These are phyloP conservation scores for Trapa incisa DNA, from an alignment of 345 rosid genomes.

Conservation along the genomic window DNA sequence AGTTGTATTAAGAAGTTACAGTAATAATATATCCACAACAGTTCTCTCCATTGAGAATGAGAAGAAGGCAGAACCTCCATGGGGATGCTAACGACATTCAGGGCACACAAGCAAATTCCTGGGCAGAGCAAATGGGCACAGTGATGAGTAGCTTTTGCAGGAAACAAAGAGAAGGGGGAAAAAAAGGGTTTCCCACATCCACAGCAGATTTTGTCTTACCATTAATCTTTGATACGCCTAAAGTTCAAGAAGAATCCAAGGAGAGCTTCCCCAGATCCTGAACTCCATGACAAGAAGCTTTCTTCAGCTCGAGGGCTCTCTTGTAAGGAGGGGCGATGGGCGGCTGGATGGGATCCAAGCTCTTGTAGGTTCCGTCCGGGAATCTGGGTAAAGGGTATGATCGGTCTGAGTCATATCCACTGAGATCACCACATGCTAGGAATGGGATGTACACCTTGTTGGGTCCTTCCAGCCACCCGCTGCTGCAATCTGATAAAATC, in stretches of 20 bases:
- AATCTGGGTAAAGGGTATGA: constrained; percentile 79
- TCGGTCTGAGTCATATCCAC: constrained; percentile 84
- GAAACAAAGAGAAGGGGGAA: background rate
- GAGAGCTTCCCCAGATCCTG: constrained; percentile 32
- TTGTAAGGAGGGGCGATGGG: constrained; percentile 89
- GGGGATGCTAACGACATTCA: background rate
- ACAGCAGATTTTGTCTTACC: constrained; percentile 2
- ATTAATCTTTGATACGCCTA: constrained; percentile 7
- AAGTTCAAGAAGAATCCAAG: constrained; percentile 28
- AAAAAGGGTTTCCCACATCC: constrained; percentile 1
- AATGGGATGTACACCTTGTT: constrained; percentile 88
- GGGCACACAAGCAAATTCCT: constrained; percentile 1
- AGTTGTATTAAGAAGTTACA: too few relatives aligned
- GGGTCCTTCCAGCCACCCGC: constrained; percentile 86
- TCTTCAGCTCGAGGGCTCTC: constrained; percentile 84
- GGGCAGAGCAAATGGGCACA: background rate
- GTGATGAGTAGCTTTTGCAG: background rate
- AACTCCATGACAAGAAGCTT: constrained; percentile 56
- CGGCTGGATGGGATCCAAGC: constrained; percentile 83
- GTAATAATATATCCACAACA: too few relatives aligned
- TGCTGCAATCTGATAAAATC: constrained; percentile 59
- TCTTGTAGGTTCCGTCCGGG: constrained; percentile 61
- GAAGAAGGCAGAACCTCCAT: background rate
- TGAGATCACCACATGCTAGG: constrained; percentile 79
- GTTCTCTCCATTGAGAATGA: background rate